These are phyloP conservation scores for Flammula alnicola DNA, from an alignment of 1,284 basidiomycete species.

Conservation along the genomic window DNA sequence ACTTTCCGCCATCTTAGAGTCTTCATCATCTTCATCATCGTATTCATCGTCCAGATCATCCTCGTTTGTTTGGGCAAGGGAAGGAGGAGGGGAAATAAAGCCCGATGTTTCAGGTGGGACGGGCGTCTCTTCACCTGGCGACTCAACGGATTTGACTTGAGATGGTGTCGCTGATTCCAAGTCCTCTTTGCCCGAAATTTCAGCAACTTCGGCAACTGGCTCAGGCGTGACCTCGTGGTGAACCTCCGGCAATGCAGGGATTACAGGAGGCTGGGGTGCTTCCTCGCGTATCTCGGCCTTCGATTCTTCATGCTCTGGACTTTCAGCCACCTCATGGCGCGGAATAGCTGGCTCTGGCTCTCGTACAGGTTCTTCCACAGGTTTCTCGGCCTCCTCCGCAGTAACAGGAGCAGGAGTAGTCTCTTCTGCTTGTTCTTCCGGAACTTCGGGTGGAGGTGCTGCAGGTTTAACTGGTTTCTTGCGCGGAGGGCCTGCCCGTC, in stretches of 20 bases:
- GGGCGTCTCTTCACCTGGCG: not conserved
- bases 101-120: not conserved
- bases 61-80: not conserved
- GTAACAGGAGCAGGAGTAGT: not conserved
- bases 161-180: not conserved
- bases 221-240: not conserved
- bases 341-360: slow-evolving; percentile 6
- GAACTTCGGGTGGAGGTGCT: slow-evolving; percentile 32
- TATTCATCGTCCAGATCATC: slow-evolving; percentile 1
- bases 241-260: not conserved
- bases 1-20: no score
- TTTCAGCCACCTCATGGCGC: not conserved
- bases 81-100: slow-evolving; percentile 8
- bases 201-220: not conserved
- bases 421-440: slow-evolving; percentile 20
- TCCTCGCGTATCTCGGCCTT: not conserved
- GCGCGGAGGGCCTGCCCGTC: slow-evolving; percentile 70
- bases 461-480: slow-evolving; percentile 59
- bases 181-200: not conserved
- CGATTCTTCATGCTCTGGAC: not conserved
- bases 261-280: not conserved
- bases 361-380: not conserved
- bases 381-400: slow-evolving; percentile 8
- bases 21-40: no score
- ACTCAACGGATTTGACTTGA: not conserved